Evolutionary conservation across 2,329 filamentous ascomycete genomes (phyloP).

Genomic region (Ophiocordyceps camponoti-rufipedis): DNA sequence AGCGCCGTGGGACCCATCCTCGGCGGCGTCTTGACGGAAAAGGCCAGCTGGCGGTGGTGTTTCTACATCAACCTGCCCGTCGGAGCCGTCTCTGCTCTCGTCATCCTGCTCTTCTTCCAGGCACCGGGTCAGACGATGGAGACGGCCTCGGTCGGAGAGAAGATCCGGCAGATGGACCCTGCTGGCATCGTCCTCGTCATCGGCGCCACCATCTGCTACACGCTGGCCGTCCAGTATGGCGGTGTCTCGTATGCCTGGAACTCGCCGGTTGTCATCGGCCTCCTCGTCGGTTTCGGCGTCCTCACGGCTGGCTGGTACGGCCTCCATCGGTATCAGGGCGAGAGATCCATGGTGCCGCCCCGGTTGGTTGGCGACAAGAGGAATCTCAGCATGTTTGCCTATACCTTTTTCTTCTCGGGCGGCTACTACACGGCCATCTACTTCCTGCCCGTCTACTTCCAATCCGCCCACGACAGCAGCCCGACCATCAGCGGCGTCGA

Average conservation of each 20-base stretch:
- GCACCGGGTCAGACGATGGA: background rate
- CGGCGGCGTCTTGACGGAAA: background rate
- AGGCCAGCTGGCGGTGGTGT: background rate
- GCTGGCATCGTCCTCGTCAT: background rate
- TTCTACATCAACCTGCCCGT: background rate
- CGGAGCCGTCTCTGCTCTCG: background rate
- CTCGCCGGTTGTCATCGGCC: background rate
- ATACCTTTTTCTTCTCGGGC: background rate
- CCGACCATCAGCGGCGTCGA: background rate
- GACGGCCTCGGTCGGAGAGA: background rate
- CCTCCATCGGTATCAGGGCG: background rate
- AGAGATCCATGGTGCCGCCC: background rate
- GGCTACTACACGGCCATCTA: background rate
- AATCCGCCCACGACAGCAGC: background rate
- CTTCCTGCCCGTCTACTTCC: background rate
- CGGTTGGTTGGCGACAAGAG: background rate
- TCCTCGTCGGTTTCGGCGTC: background rate
- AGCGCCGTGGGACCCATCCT: background rate
- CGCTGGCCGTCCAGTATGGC: background rate
- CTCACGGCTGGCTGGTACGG: background rate
- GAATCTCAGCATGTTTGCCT: background rate
- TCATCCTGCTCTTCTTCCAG: background rate
- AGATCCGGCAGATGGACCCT: background rate
- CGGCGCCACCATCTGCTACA: background rate
- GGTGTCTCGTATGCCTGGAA: background rate